Evolutionary conservation across 2,329 filamentous ascomycete genomes (phyloP).

Genomic region (Fusarium devonianum): DNA sequence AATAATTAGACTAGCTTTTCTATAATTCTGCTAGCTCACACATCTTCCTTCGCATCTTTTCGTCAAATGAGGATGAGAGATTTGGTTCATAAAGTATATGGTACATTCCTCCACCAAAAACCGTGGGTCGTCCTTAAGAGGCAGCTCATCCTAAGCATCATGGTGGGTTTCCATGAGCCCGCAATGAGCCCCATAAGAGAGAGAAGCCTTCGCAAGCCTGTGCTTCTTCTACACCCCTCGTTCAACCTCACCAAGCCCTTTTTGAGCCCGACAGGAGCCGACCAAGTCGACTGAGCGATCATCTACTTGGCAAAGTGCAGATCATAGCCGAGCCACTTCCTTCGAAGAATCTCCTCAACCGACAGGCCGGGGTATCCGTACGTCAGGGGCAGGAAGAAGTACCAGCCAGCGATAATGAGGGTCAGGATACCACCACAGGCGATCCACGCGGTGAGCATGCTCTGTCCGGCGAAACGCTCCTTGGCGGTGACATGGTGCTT

Average conservation of each 20-base stretch:
- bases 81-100: constrained; percentile 19
- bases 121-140: constrained; percentile 2
- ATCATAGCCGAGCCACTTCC: constrained; percentile 97
- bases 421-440: constrained; percentile 74
- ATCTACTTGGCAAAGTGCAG: constrained; percentile 96
- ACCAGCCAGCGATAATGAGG: constrained; percentile 78
- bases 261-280: background rate
- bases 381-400: constrained; percentile 92
- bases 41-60: constrained; percentile 10
- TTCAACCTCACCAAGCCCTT: background rate
- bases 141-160: constrained; percentile 11
- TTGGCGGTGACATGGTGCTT: constrained; percentile 77
- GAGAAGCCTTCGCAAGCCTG: background rate
- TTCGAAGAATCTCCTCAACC: constrained; percentile 77
- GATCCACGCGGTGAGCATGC: constrained; percentile 79
- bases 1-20: constrained; percentile 21
- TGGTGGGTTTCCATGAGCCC: constrained; percentile 1
- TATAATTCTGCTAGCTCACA: constrained; percentile 9
- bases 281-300: constrained; percentile 1
- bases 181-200: background rate
- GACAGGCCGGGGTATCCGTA: constrained; percentile 91
- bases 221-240: background rate
- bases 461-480: constrained; percentile 82
- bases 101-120: constrained; percentile 12
- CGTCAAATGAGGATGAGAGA: constrained; percentile 24